Percentiles rank a stretch among this genome's conserved stretches.
Evolutionary conservation across 129 eudicot genomes (phyloP).

Genomic region (Apium graveolens): DNA sequence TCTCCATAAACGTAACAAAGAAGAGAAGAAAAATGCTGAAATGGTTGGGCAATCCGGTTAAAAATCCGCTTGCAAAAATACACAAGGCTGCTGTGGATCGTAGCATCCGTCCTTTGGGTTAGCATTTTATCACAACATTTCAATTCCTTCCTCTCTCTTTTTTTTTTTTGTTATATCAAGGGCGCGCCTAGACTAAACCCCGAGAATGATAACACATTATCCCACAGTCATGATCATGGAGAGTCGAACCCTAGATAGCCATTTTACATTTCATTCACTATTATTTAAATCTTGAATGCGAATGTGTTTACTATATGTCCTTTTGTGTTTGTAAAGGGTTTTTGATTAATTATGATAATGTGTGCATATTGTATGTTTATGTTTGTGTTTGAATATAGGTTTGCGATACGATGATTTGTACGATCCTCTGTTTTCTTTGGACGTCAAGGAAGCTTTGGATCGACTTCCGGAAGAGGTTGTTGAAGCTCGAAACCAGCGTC

Average conservation of each 20-base stretch:
- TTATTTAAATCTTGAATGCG: neutral
- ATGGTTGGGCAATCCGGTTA: constrained; percentile 33
- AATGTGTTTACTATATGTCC: neutral
- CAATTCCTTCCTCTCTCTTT: too few species aligned
- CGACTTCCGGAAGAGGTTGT: constrained; percentile 65
- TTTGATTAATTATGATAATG: neutral
- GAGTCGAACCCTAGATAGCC: too few species aligned
- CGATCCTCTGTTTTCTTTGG: constrained; percentile 58
- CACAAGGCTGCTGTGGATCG: constrained; percentile 42
- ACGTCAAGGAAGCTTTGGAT: constrained; percentile 55
- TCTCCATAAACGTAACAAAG: too few species aligned
- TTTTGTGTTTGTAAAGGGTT: too few species aligned
- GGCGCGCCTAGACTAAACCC: too few species aligned
- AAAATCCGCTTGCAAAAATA: constrained; percentile 45
- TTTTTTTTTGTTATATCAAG: too few species aligned
- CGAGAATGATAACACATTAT: too few species aligned
- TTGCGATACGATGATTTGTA: constrained; percentile 64
- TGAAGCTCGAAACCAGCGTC: constrained; percentile 65
- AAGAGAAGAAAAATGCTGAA: neutral
- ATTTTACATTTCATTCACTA: too few species aligned
- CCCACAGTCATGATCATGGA: too few species aligned
- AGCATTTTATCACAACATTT: neutral
- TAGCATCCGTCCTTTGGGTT: constrained; percentile 55
- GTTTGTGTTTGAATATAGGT: constrained; percentile 21
- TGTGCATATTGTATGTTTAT: neutral